Conservation (phyloP, 2,329 filamentous ascomycete genomes). For the Hymenoscyphus fructigenus region DNA sequence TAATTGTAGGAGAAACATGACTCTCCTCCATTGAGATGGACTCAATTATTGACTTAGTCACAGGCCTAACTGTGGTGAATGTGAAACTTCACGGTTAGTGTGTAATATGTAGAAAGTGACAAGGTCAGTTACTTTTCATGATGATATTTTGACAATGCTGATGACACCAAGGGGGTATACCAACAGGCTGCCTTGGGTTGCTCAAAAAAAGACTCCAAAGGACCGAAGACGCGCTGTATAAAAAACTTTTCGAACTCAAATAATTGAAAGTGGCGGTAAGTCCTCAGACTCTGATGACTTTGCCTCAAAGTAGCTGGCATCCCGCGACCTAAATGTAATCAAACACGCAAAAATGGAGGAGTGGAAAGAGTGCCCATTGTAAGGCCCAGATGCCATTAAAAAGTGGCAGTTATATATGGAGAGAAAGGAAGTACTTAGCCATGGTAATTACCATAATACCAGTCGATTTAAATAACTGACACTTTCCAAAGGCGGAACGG, state of each 20-base stretch:
- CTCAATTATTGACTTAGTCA: not conserved
- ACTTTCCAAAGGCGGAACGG: not conserved
- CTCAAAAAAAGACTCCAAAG: conserved; percentile 39
- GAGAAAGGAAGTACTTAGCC: not conserved
- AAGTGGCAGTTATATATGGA: not conserved
- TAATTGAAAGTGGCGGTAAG: not conserved
- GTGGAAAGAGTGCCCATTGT: not conserved
- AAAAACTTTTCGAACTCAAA: conserved; percentile 15
- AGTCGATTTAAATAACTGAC: not conserved
- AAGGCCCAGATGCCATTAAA: not conserved
- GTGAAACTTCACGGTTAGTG: not conserved
- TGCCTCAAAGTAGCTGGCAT: not conserved
- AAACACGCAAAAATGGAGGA: not conserved
- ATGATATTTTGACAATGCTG: not conserved
- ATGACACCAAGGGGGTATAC: conserved; percentile 18
- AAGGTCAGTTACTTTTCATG: not conserved
- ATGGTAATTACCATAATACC: not conserved
- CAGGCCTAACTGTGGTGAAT: not conserved
- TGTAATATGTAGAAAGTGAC: not conserved
- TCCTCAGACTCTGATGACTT: not conserved
- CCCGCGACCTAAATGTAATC: not conserved
- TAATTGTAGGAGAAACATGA: not conserved
- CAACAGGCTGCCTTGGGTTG: conserved; percentile 41
- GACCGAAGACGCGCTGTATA: conserved; percentile 33
- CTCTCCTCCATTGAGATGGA: not conserved